Conservation (phyloP, 2,329 filamentous ascomycete species). For the Seiridium unicorne region DNA sequence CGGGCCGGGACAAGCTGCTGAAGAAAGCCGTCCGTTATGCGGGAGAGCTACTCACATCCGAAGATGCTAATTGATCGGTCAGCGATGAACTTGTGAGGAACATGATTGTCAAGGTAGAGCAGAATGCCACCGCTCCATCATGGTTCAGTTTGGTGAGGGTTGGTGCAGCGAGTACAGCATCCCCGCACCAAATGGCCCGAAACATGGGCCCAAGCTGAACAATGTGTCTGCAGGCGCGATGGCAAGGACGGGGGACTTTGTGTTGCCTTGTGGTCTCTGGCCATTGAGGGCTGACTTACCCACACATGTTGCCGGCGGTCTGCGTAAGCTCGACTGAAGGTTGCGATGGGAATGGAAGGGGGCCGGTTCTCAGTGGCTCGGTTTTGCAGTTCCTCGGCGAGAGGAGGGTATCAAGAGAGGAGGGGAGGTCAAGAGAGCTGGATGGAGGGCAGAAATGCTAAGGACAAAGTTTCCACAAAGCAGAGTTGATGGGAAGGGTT, state of each 20-base stretch:
- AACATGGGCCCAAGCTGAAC: neutral
- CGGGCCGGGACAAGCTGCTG: neutral
- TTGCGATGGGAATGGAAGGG: neutral
- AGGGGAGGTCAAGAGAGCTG: neutral
- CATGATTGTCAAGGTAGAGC: too few relatives aligned
- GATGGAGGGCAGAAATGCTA: conserved; percentile 4
- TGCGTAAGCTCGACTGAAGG: neutral
- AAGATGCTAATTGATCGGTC: neutral
- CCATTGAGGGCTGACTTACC: conserved; percentile 1
- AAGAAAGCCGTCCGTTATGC: neutral
- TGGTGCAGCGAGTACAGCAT: neutral
- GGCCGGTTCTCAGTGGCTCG: neutral
- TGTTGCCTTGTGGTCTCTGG: neutral
- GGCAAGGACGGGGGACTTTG: too few relatives aligned
- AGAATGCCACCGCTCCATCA: neutral
- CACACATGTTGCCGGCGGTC: conserved; percentile 6
- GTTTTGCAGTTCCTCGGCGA: neutral
- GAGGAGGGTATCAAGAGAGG: neutral
- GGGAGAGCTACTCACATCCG: neutral
- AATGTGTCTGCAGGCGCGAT: neutral
- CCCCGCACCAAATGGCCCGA: neutral
- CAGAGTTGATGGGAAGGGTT: neutral
- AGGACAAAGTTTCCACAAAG: neutral
- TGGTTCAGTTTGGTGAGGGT: neutral
- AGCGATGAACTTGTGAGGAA: too few relatives aligned